Evolutionary conservation across 106 monocot genomes (phyloP).

Genomic region (Platanthera guangdongensis): DNA sequence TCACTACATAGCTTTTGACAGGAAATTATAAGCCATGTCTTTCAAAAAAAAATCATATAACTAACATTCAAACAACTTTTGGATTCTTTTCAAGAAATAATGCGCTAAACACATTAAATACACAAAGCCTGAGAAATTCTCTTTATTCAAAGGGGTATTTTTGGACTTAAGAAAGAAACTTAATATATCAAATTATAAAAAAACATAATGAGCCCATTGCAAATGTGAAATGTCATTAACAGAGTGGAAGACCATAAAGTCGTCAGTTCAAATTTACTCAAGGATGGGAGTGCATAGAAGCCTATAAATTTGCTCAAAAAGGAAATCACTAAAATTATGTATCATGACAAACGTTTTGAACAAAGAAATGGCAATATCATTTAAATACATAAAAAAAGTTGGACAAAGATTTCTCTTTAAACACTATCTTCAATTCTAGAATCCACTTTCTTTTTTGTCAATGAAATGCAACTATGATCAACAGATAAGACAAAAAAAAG

Average conservation of each 20-base stretch:
- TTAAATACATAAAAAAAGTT: neutral
- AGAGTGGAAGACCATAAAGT: neutral
- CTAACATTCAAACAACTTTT: too few relatives aligned
- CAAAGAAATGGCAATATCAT: neutral
- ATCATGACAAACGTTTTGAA: neutral
- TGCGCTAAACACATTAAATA: too few relatives aligned
- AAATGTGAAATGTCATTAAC: neutral
- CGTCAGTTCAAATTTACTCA: too few relatives aligned
- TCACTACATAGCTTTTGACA: too few relatives aligned
- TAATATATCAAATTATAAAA: neutral
- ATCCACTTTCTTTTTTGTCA: neutral
- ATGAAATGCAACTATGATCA: slow-evolving; percentile 1
- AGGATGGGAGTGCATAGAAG: too few relatives aligned
- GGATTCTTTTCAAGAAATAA: too few relatives aligned
- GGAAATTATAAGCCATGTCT: too few relatives aligned
- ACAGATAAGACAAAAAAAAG: neutral
- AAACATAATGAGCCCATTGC: neutral
- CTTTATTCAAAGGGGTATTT: neutral
- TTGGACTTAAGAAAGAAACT: neutral
- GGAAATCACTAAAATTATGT: neutral
- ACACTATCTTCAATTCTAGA: neutral
- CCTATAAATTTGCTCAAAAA: neutral
- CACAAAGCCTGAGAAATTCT: neutral
- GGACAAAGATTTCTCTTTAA: neutral
- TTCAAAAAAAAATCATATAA: too few relatives aligned